A percentile compares a stretch with the other conserved stretches of the same genome.
phyloP scores from a whole-genome alignment of 2,329 filamentous ascomycete genomes.

The Pseudonectria buxi region DNA sequence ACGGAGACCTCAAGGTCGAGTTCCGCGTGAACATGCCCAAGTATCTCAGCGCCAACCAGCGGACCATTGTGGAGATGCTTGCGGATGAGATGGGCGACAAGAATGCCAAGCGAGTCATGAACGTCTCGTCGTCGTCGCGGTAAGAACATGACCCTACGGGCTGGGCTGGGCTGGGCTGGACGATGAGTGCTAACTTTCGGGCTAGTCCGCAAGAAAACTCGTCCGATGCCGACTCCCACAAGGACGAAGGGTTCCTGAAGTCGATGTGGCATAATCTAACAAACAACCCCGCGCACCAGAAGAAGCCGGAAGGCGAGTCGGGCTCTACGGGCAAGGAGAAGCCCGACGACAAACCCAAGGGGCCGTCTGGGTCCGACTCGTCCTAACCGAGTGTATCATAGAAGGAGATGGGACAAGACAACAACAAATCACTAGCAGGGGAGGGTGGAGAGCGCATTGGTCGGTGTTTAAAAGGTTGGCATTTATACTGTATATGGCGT shows the following conservation, averaged over 20 bases:
- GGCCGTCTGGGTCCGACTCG: conserved; percentile 27
- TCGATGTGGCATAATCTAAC: conserved; percentile 88
- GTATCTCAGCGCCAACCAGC: conserved; percentile 83
- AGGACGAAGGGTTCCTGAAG: conserved; percentile 85
- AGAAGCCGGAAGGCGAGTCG: conserved; percentile 25
- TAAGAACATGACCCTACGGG: conserved; percentile 15
- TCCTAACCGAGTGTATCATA: conserved; percentile 21
- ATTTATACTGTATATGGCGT: conserved; percentile 25
- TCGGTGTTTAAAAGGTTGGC: conserved; percentile 32
- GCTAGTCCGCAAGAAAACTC: conserved; percentile 11
- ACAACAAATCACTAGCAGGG: no score
- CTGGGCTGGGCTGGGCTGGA: background rate
- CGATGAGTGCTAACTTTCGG: conserved; percentile 4
- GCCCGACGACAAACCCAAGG: conserved; percentile 16
- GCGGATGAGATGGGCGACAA: conserved; percentile 95
- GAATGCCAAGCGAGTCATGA: conserved; percentile 88
- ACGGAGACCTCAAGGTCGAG: conserved; percentile 84
- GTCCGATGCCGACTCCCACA: conserved; percentile 46
- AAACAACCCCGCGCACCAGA: conserved; percentile 58
- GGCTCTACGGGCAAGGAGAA: conserved; percentile 14
- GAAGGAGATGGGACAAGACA: conserved; percentile 12
- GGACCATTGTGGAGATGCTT: conserved; percentile 89
- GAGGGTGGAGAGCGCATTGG: conserved; percentile 26
- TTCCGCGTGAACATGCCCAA: conserved; percentile 96
- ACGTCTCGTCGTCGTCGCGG: conserved; percentile 44